Evolutionary conservation across 257 asterid species (phyloP), one percentile per base, ranked within the genome.

Genomic region (Solanum medicagineum): DNA sequence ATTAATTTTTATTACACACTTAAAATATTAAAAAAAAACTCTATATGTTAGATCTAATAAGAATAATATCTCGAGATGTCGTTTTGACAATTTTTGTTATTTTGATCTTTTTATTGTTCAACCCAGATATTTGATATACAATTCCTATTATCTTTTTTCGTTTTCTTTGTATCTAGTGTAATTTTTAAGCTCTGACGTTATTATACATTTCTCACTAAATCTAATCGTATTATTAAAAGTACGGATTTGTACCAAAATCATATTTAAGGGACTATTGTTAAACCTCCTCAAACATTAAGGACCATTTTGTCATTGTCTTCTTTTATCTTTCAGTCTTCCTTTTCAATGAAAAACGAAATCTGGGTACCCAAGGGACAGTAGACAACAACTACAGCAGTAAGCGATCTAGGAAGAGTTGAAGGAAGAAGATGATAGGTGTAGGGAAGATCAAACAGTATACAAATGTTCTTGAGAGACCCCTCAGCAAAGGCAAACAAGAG

Each of bases 401-500:
- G 12, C 12, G 70, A 57, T 60, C 51, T 81, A 7, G 24, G 4
- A 42, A 83, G 44, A 45, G 6, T 3, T 24, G 44, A 55, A 62
- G 9, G 7, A 29, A 53, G 66, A 90, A 36, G 80, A 96, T 96
- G 98, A 94, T 94, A 62, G 94, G 97, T 89, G 95, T 86, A 83
- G 98, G 99, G 86, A 95, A 95, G 89, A 92, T 92, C 65, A 95
- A 95, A 92, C 99, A 94, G 87, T 95, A 95, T 74, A 66, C 94
- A 1, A 95, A 95, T 89, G 97, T 96, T 47, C 90, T 96, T 15
- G 98, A 95, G 65, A 92, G 91, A 87, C 99, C 99, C 59, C 89
- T 96, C 79, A 88, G 98, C 91, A 96, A 96, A 89, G 99, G 98
- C 81, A 96, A 95, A 85, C 98, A 96, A 90, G 99, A 96, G 98